phyloP scores from a whole-genome alignment of 2,329 filamentous ascomycete genomes.

The Aspergillus ustus region DNA sequence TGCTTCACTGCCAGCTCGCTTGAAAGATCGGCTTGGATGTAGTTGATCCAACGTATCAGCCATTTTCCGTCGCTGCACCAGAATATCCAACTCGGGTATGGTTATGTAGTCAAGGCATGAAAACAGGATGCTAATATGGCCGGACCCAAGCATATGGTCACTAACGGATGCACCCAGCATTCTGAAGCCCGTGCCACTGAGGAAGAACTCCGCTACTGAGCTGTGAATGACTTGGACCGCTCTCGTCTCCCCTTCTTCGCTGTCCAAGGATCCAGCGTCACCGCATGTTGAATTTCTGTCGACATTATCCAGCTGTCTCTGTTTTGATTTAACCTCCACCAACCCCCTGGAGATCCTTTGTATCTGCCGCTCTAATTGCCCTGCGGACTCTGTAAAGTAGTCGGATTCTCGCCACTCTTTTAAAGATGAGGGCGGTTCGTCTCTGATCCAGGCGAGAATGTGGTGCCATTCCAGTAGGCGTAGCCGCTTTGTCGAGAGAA shows the following conservation, averaged over 20 bases:
- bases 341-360: background rate
- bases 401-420: background rate
- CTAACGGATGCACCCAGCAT: background rate
- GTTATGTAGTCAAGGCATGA: background rate
- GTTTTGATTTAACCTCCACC: background rate
- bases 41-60: no score
- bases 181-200: background rate
- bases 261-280: background rate
- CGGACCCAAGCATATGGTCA: no score
- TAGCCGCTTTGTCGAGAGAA: background rate
- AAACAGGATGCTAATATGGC: background rate
- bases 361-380: background rate
- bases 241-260: background rate
- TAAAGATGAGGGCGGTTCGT: background rate
- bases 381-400: background rate
- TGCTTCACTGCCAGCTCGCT: background rate
- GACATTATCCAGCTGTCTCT: background rate
- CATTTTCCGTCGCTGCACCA: background rate
- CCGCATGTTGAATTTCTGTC: background rate
- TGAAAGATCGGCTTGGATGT: no score
- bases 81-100: background rate
- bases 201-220: background rate
- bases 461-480: slow-evolving; percentile 1
- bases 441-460: background rate
- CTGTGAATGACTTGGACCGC: background rate